phyloP scores from a whole-genome alignment of 495 filamentous ascomycete genomes.

The Penicillium fimorum region DNA sequence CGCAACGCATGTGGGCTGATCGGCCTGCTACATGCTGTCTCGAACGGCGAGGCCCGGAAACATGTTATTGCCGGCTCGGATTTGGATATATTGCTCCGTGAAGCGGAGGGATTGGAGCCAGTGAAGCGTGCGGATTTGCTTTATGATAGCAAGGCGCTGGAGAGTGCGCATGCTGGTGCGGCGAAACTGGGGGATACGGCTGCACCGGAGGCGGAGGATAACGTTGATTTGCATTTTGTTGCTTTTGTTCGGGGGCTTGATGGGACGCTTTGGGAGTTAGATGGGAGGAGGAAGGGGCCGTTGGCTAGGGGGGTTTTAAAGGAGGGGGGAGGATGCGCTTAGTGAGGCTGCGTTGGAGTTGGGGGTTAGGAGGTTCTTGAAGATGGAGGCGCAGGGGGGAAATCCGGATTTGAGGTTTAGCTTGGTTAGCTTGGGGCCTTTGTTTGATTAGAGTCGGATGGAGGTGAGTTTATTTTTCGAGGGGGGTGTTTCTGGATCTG shows the following conservation, averaged over 20 bases:
- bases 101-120: slow-evolving; percentile 46
- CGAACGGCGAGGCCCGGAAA: slow-evolving; percentile 56
- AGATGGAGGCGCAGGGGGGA: slow-evolving; percentile 52
- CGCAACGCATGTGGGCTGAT: slow-evolving; percentile 83
- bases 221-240: slow-evolving; percentile 79
- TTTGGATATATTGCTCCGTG: slow-evolving; percentile 46
- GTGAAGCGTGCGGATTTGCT: slow-evolving; percentile 65
- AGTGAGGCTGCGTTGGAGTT: slow-evolving; percentile 62
- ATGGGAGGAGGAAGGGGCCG: slow-evolving; percentile 73
- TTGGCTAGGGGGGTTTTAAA: slow-evolving; percentile 56
- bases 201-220: slow-evolving; percentile 64
- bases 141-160: slow-evolving; percentile 68
- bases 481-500: background rate
- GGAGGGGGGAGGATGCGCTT: slow-evolving; percentile 62
- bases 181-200: slow-evolving; percentile 70
- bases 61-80: slow-evolving; percentile 46
- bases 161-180: slow-evolving; percentile 68
- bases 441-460: slow-evolving; percentile 51
- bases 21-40: slow-evolving; percentile 71
- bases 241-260: slow-evolving; percentile 75
- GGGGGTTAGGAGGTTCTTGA: slow-evolving; percentile 60
- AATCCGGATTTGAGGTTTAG: slow-evolving; percentile 74
- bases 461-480: background rate
- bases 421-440: slow-evolving; percentile 65
- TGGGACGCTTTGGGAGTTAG: slow-evolving; percentile 78